phyloP scores from a whole-genome alignment of 2,329 filamentous ascomycete species.

The Chrysosporium keratinophilum region DNA sequence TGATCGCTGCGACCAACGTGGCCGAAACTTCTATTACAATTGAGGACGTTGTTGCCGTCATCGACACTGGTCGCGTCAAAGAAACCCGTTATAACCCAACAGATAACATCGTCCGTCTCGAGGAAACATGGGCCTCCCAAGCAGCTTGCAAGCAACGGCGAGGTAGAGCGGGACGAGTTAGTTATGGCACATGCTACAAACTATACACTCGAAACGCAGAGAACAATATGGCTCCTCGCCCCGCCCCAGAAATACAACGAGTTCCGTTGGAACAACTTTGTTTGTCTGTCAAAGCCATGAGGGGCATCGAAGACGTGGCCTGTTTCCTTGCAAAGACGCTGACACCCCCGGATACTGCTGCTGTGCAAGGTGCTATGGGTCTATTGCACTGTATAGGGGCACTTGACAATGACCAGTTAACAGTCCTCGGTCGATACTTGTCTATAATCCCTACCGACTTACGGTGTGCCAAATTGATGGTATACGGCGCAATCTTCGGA shows the following conservation, averaged over 20 bases:
- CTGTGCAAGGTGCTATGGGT: slow-evolving; percentile 74
- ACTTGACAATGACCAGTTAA: slow-evolving; percentile 73
- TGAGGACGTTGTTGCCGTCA: slow-evolving; percentile 90
- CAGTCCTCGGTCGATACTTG: slow-evolving; percentile 83
- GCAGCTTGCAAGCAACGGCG: slow-evolving; percentile 91
- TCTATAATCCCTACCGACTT: slow-evolving; percentile 90
- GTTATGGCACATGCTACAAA: slow-evolving; percentile 87
- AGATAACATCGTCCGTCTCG: slow-evolving; percentile 87
- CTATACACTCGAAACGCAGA: slow-evolving; percentile 83
- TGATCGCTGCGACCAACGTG: slow-evolving; percentile 91
- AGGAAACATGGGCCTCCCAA: slow-evolving; percentile 88
- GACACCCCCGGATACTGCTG: slow-evolving; percentile 74
- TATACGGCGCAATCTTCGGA: slow-evolving; percentile 87
- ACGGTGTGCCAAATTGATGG: slow-evolving; percentile 85
- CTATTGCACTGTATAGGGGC: slow-evolving; percentile 79
- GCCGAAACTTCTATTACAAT: slow-evolving; percentile 98
- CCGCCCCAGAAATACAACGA: slow-evolving; percentile 85
- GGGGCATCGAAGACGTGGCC: slow-evolving; percentile 67
- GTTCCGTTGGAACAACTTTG: slow-evolving; percentile 92
- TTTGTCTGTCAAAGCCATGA: slow-evolving; percentile 86
- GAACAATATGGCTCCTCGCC: slow-evolving; percentile 69
- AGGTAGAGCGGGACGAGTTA: slow-evolving; percentile 85
- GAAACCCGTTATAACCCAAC: slow-evolving; percentile 88
- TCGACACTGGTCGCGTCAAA: slow-evolving; percentile 91
- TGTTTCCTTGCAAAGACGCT: slow-evolving; percentile 74